Evolutionary conservation across 2,329 filamentous ascomycete genomes (phyloP).

Genomic region (Colletotrichum plurivorum): DNA sequence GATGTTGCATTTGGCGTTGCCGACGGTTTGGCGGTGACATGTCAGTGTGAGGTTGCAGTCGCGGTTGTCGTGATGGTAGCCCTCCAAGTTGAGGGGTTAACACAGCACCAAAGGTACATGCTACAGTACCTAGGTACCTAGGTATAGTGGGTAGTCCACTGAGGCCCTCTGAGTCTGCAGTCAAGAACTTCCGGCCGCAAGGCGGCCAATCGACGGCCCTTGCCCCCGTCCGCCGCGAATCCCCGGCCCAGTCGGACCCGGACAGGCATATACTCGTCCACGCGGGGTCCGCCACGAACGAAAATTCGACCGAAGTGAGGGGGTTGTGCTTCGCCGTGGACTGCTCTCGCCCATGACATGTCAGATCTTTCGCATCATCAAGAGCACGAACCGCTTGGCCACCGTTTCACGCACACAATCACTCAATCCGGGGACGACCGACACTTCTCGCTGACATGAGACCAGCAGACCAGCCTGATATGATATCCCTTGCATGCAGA

Average conservation of each 20-base stretch:
- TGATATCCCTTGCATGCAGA: constrained; percentile 36
- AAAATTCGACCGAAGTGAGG: constrained; percentile 17
- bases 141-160: no score
- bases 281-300: not conserved
- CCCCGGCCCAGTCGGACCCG: not conserved
- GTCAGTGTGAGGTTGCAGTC: no score
- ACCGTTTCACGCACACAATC: constrained; percentile 1
- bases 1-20: no score
- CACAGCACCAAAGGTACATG: no score
- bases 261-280: not conserved
- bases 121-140: no score
- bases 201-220: constrained; percentile 13
- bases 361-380: constrained; percentile 11
- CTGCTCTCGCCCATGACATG: constrained; percentile 16
- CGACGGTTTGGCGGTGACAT: no score
- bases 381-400: constrained; percentile 2
- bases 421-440: constrained; percentile 9
- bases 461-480: constrained; percentile 6
- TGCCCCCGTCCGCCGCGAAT: not conserved
- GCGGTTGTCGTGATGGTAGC: no score
- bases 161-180: not conserved
- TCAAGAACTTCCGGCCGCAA: constrained; percentile 14
- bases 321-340: constrained; percentile 9
- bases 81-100: no score
- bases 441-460: constrained; percentile 29